phyloP scores from a whole-genome alignment of 352 stramenopile genomes.

The Phytophthora brassicae region DNA sequence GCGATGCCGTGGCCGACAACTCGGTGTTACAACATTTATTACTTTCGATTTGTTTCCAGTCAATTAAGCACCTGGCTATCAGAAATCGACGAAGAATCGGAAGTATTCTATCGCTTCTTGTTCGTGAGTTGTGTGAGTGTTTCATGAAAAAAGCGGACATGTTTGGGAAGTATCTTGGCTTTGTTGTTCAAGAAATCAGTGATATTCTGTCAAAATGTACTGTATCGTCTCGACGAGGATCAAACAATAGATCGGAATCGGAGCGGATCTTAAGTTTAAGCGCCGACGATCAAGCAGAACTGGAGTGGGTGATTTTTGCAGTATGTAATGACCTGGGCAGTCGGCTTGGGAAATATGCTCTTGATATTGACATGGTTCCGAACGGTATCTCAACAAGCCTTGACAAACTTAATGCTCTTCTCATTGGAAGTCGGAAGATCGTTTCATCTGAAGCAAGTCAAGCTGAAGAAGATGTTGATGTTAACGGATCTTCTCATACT shows the following conservation, averaged over 20 bases:
- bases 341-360: slow-evolving; percentile 69
- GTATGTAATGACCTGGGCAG: slow-evolving; percentile 75
- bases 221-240: neutral
- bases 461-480: slow-evolving; percentile 4
- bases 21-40: slow-evolving; percentile 66
- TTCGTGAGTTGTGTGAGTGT: slow-evolving; percentile 61
- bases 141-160: slow-evolving; percentile 63
- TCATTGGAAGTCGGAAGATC: slow-evolving; percentile 40
- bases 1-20: slow-evolving; percentile 35
- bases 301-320: slow-evolving; percentile 80
- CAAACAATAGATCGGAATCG: neutral
- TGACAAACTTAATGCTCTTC: slow-evolving; percentile 68
- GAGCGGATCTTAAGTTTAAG: slow-evolving; percentile 28
- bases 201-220: slow-evolving; percentile 47
- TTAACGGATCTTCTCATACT: neutral
- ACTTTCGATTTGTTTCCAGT: slow-evolving; percentile 72
- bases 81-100: slow-evolving; percentile 35
- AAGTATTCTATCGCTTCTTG: slow-evolving; percentile 46
- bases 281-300: slow-evolving; percentile 58
- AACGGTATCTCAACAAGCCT: slow-evolving; percentile 60
- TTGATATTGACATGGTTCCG: slow-evolving; percentile 65
- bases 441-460: slow-evolving; percentile 18
- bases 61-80: slow-evolving; percentile 47
- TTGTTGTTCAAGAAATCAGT: slow-evolving; percentile 80
- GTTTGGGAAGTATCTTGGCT: slow-evolving; percentile 82